Evolutionary conservation across 768 basidiomycete species (phyloP).

Genomic region (Phylloporus sp.): DNA sequence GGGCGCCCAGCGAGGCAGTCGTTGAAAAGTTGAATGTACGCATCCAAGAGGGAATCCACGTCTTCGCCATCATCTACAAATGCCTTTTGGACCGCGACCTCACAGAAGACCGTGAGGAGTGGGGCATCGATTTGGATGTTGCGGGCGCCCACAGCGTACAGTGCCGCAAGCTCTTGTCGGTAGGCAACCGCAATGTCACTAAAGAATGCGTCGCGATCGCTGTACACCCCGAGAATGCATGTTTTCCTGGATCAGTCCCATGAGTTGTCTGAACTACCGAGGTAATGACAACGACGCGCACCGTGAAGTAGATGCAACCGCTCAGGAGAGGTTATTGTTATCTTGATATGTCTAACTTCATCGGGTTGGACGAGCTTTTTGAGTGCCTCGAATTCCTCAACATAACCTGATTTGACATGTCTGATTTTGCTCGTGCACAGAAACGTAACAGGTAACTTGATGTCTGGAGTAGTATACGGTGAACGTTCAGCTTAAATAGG

Average conservation of each 20-base stretch:
- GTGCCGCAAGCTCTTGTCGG: neutral
- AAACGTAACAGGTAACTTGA: conserved; percentile 19
- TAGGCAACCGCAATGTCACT: conserved; percentile 33
- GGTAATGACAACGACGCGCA: conserved; percentile 14
- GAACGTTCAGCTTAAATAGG: no score
- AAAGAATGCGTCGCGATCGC: conserved; percentile 40
- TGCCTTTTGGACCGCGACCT: conserved; percentile 47
- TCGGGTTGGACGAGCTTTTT: conserved; percentile 54
- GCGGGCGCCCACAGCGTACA: conserved; percentile 3
- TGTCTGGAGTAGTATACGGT: no score
- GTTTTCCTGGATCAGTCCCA: conserved; percentile 12
- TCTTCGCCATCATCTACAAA: conserved; percentile 62
- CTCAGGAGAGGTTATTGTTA: conserved; percentile 70
- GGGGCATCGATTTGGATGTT: conserved; percentile 49
- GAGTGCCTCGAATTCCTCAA: conserved; percentile 59
- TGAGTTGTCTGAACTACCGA: neutral
- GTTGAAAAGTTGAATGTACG: conserved; percentile 45
- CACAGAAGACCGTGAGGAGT: conserved; percentile 60
- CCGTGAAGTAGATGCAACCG: conserved; percentile 74
- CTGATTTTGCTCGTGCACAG: conserved; percentile 55
- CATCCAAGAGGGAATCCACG: conserved; percentile 61
- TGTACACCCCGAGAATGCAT: conserved; percentile 21
- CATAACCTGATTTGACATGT: conserved; percentile 58
- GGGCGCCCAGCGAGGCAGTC: conserved; percentile 35
- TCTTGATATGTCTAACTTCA: conserved; percentile 64